phyloP scores from a whole-genome alignment of 345 rosid species.

The Salix purpurea region DNA sequence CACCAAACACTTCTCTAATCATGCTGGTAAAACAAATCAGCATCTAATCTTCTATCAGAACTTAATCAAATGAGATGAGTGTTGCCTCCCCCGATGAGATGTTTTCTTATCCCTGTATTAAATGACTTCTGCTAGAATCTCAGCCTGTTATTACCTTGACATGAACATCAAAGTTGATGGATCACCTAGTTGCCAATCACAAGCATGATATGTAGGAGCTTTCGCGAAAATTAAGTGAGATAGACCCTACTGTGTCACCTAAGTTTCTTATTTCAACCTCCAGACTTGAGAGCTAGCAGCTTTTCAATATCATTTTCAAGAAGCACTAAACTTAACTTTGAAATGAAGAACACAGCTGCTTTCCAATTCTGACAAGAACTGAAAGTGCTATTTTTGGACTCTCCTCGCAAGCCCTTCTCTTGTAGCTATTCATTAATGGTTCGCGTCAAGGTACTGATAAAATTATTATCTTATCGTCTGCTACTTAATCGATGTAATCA shows the following conservation, averaged over 20 bases:
- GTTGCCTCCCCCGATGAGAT: no score
- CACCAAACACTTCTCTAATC: no score
- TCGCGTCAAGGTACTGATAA: no score
- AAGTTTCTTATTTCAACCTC: background rate
- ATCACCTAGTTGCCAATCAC: background rate
- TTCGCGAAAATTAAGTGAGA: background rate
- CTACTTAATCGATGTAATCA: background rate
- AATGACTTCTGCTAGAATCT: background rate
- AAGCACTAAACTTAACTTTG: conserved; percentile 12
- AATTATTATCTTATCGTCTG: no score
- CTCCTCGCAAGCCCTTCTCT: background rate
- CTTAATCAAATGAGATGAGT: no score
- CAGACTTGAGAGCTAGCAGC: background rate
- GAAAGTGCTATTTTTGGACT: background rate
- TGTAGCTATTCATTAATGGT: background rate
- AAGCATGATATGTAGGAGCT: background rate
- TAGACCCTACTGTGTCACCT: background rate
- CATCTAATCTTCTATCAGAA: no score
- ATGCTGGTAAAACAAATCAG: no score
- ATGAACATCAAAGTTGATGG: background rate
- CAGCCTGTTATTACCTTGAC: background rate
- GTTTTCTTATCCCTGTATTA: background rate
- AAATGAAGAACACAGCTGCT: background rate
- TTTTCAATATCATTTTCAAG: conserved; percentile 20
- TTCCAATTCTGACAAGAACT: background rate